Base-by-base conservation (phyloP, 2,329 filamentous ascomycete genomes). In the Magnaporthales sp. region DNA sequence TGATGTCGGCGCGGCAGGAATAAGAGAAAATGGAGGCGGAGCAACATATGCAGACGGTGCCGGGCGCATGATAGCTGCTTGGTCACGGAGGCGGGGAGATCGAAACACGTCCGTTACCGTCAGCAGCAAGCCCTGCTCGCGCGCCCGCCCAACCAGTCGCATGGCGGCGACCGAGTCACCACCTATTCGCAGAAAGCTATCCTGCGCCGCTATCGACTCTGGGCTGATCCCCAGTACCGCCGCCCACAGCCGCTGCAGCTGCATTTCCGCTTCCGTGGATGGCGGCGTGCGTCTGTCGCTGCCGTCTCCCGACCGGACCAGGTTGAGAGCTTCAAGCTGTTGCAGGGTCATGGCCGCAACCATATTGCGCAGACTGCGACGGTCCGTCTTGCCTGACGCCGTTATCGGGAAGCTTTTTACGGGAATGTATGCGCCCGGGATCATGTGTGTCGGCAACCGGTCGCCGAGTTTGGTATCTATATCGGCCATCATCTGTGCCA, bases 61-160 rank as follows among this genome's bases (percentile, higher is more conserved):
- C n/a, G n/a, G n/a, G n/a, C n/a, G n/a, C n/a, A n/a, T n/a, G n/a
- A 51, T 56, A 8, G 9, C 1, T 24, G 51, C 51, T 24, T 22
- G 22, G 19, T 24, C 22, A 2, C 7, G 19, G 7, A 56, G 51
- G 9, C 22, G 51, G 22, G 51, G 51, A 56, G 1, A 56, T 22
- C 10, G 51, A 24, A 56, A 56, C 10, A 56, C 22, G 22, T 56
- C 51, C n/a, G n/a, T 24, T 3, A 56, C 51, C n/a, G 51, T 56
- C n/a, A 56, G 51, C 51, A 56, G 51, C 51, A 56, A n/a, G 19
- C 69, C 70, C 13, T 66, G 29, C 26, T 67, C 66, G 62, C 74
- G 74, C 62, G 70, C 64, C 27, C 69, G 75, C 58, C 81, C 78
- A 0, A 84, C 81, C 1, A 86, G 71, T 58, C 79, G 81, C 72